phyloP scores from a whole-genome alignment of 108 stramenopile species.

The Nitzschia putrida region DNA sequence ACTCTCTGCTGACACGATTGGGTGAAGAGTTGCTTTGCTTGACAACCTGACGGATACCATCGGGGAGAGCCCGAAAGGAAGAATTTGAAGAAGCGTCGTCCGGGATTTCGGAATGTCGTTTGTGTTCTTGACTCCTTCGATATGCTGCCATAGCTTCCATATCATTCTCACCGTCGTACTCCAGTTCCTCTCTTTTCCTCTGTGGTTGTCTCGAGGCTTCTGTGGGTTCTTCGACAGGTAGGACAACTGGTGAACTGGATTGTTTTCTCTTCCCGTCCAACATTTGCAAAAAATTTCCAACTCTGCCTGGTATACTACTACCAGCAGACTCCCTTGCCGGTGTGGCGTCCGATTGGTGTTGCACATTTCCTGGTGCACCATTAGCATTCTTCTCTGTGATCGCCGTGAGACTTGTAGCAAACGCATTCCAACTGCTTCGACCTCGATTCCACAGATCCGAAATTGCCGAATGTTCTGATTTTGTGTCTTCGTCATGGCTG shows the following conservation, averaged over 20 bases:
- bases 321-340: not conserved
- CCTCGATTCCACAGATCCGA: slow-evolving; percentile 39
- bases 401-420: slow-evolving; percentile 27
- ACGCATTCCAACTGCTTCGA: slow-evolving; percentile 16
- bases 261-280: slow-evolving; percentile 12
- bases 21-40: slow-evolving; percentile 21
- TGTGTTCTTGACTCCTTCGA: slow-evolving; percentile 31
- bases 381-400: slow-evolving; percentile 29
- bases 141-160: slow-evolving; percentile 45
- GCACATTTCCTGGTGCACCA: not conserved
- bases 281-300: slow-evolving; percentile 26
- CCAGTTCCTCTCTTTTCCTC: not conserved
- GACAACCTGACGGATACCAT: slow-evolving; percentile 40
- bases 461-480: slow-evolving; percentile 24
- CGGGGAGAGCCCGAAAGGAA: slow-evolving; percentile 44
- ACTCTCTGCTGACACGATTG: not conserved
- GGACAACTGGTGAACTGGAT: not conserved
- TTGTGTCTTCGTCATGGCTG: slow-evolving; percentile 11
- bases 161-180: slow-evolving; percentile 10
- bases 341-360: not conserved
- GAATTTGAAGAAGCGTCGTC: slow-evolving; percentile 42
- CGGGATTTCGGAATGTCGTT: slow-evolving; percentile 5
- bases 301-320: slow-evolving; percentile 13
- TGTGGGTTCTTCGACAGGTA: not conserved
- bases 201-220: not conserved